Conservation (phyloP, 1,284 basidiomycete species). For the Ustilago xerochloae region DNA sequence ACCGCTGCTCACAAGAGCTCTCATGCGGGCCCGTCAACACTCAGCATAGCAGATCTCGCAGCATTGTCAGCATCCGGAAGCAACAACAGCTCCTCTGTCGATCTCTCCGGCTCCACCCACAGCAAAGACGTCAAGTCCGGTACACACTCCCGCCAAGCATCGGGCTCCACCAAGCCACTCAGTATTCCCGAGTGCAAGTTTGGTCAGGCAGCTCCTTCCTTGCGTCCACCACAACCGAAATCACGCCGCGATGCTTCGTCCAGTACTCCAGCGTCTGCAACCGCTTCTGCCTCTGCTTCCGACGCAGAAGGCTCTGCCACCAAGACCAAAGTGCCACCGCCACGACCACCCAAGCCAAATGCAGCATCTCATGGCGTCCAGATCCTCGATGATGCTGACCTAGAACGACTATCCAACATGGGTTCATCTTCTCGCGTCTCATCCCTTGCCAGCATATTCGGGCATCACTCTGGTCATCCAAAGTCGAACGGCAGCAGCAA, state of each 20-base stretch:
- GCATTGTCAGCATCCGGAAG: constrained; percentile 13
- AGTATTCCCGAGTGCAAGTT: constrained; percentile 21
- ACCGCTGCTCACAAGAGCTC: not conserved
- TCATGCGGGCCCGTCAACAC: constrained; percentile 5
- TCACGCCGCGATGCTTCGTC: constrained; percentile 5
- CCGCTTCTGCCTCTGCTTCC: constrained; percentile 32
- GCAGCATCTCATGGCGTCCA: constrained; percentile 24
- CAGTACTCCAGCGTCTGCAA: constrained; percentile 17
- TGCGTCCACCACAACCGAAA: constrained; percentile 14
- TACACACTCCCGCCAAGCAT: constrained; percentile 11
- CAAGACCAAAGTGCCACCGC: constrained; percentile 26
- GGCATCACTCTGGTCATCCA: constrained; percentile 8
- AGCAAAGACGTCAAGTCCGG: constrained; percentile 3
- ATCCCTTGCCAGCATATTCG: constrained; percentile 36
- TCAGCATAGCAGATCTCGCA: constrained; percentile 21
- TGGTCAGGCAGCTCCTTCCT: constrained; percentile 14
- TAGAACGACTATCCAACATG: constrained; percentile 28
- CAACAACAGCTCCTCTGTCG: constrained; percentile 23
- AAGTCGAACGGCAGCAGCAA: not conserved
- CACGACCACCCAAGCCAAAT: constrained; percentile 35
- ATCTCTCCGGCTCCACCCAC: constrained; percentile 11
- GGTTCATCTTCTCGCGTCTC: constrained; percentile 28
- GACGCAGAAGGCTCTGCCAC: constrained; percentile 29
- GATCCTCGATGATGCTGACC: constrained; percentile 41
- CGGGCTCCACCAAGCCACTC: constrained; percentile 5